Evolutionary conservation across 2,329 filamentous ascomycete species (phyloP).

Genomic region (Aschersonia sp.): DNA sequence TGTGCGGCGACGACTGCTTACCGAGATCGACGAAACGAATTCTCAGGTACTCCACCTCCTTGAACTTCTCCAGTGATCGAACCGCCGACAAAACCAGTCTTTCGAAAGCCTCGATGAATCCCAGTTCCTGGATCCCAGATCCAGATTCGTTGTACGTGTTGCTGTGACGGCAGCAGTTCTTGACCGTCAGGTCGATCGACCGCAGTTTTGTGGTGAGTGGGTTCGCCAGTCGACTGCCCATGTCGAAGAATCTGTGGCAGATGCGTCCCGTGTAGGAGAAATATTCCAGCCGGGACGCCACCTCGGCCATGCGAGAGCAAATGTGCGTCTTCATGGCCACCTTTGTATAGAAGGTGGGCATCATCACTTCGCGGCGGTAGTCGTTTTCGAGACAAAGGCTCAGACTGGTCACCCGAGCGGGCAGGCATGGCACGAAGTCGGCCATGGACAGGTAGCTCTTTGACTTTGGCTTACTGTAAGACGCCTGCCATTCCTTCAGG

Average conservation of each 20-base stretch:
- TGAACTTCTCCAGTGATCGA: constrained; percentile 41
- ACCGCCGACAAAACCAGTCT: constrained; percentile 50
- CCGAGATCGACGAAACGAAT: constrained; percentile 64
- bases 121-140: constrained; percentile 56
- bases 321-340: constrained; percentile 47
- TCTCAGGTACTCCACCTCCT: constrained; percentile 46
- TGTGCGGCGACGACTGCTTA: constrained; percentile 17
- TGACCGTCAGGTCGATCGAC: constrained; percentile 57
- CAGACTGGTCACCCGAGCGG: constrained; percentile 43
- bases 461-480: constrained; percentile 57
- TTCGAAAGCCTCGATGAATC: constrained; percentile 60
- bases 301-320: constrained; percentile 46
- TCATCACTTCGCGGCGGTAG: constrained; percentile 48
- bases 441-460: constrained; percentile 61
- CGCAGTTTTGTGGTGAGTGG: constrained; percentile 37
- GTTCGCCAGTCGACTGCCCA: constrained; percentile 34
- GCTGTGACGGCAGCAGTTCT: constrained; percentile 53
- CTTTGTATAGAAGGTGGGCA: constrained; percentile 47
- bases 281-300: constrained; percentile 49
- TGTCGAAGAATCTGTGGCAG: constrained; percentile 54
- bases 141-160: constrained; percentile 45
- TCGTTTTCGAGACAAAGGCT: constrained; percentile 60
- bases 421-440: constrained; percentile 43
- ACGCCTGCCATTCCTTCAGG: constrained; percentile 47
- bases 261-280: constrained; percentile 60